phyloP scores from a whole-genome alignment of 164 flowering plant genomes.

The Brasenia schreberi region DNA sequence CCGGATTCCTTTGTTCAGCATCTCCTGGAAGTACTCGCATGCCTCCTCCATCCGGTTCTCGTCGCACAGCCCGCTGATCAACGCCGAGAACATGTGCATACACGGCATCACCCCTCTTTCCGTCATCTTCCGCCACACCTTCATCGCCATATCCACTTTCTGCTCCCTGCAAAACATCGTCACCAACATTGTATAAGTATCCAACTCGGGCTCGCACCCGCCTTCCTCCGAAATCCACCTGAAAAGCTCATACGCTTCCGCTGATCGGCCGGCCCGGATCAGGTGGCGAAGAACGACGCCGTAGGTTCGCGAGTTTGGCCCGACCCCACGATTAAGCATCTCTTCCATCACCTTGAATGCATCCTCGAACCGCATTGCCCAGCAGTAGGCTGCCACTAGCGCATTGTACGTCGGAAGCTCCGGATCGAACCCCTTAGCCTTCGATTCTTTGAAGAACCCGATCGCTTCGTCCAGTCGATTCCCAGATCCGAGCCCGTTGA shows the following conservation, averaged over 20 bases:
- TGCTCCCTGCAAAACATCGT: slow-evolving; percentile 65
- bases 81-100: slow-evolving; percentile 63
- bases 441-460: slow-evolving; percentile 38
- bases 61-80: slow-evolving; percentile 49
- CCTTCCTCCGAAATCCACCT: slow-evolving; percentile 34
- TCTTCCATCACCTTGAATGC: slow-evolving; percentile 47
- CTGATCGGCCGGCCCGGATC: slow-evolving; percentile 27
- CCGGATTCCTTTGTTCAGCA: slow-evolving; percentile 73
- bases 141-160: slow-evolving; percentile 42
- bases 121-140: slow-evolving; percentile 65
- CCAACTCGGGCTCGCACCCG: slow-evolving; percentile 49
- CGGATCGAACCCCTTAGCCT: slow-evolving; percentile 32
- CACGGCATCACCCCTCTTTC: slow-evolving; percentile 63
- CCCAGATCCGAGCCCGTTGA: slow-evolving; percentile 57
- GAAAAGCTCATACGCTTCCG: slow-evolving; percentile 49
- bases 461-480: slow-evolving; percentile 56
- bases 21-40: slow-evolving; percentile 55
- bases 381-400: slow-evolving; percentile 64
- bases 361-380: slow-evolving; percentile 37
- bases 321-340: slow-evolving; percentile 48
- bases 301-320: slow-evolving; percentile 65
- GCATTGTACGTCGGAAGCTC: slow-evolving; percentile 79
- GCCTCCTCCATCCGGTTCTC: slow-evolving; percentile 62
- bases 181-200: slow-evolving; percentile 55
- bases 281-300: slow-evolving; percentile 71